Evolutionary conservation across 352 stramenopile species (phyloP).

Genomic region (Phytophthora pisi): DNA sequence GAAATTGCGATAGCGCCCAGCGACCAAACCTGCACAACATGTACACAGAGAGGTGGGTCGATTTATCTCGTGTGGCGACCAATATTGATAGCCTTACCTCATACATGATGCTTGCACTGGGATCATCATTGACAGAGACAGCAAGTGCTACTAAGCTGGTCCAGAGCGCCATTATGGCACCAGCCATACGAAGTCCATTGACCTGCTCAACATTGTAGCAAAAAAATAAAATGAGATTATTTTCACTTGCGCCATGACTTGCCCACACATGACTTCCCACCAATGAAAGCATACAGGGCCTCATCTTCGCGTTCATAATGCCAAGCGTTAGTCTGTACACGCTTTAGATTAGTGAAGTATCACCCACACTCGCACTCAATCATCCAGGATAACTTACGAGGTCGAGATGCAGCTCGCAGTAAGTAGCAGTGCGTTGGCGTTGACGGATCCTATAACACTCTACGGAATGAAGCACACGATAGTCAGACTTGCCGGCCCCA

Average conservation of each 20-base stretch:
- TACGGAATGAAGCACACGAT: conserved; percentile 15
- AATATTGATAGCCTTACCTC: conserved; percentile 37
- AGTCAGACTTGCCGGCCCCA: neutral
- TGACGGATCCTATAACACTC: conserved; percentile 46
- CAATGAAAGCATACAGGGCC: conserved; percentile 51
- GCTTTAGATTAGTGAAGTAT: neutral
- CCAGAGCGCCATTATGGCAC: conserved; percentile 48
- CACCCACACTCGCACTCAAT: neutral
- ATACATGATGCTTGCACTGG: conserved; percentile 39
- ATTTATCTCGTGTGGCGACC: neutral
- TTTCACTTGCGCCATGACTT: neutral
- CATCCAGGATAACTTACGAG: conserved; percentile 31
- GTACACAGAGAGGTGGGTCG: neutral
- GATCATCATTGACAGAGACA: conserved; percentile 49
- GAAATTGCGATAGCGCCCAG: conserved; percentile 60
- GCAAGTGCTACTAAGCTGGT: conserved; percentile 44
- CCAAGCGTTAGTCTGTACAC: conserved; percentile 31
- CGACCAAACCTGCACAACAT: conserved; percentile 51
- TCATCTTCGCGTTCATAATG: conserved; percentile 50
- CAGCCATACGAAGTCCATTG: conserved; percentile 56
- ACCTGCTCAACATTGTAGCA: conserved; percentile 32
- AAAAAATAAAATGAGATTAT: neutral
- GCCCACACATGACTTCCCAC: conserved; percentile 24
- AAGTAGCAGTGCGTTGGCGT: conserved; percentile 44
- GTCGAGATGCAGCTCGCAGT: conserved; percentile 33